Evolutionary conservation across 768 basidiomycete species (phyloP).

Genomic region (Omphalotus guepiniiformis): DNA sequence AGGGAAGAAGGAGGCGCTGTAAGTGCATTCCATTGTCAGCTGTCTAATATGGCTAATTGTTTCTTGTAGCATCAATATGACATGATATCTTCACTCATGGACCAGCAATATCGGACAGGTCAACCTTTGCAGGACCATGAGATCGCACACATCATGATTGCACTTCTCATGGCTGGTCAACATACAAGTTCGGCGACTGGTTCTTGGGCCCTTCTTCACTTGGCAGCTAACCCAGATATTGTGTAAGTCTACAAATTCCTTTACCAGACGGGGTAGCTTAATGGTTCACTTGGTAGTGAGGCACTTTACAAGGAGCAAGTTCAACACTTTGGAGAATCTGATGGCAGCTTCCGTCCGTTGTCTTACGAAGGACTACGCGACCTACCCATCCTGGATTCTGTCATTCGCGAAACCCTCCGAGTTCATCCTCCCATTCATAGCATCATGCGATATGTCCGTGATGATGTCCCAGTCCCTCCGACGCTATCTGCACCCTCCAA

Average conservation of each 20-base stretch:
- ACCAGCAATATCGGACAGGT: slow-evolving; percentile 83
- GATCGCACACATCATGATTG: slow-evolving; percentile 98
- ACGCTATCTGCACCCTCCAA: slow-evolving; percentile 60
- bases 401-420: slow-evolving; percentile 70
- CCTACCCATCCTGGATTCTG: slow-evolving; percentile 58
- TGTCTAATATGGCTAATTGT: neutral
- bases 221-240: slow-evolving; percentile 71
- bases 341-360: slow-evolving; percentile 56
- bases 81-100: slow-evolving; percentile 86
- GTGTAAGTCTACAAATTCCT: slow-evolving; percentile 46
- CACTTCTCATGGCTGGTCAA: slow-evolving; percentile 98
- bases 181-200: slow-evolving; percentile 94
- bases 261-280: slow-evolving; percentile 4
- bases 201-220: slow-evolving; percentile 86
- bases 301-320: slow-evolving; percentile 75
- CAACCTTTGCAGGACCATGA: slow-evolving; percentile 77
- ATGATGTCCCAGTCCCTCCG: slow-evolving; percentile 61
- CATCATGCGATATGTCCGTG: slow-evolving; percentile 66
- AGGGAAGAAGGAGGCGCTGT: slow-evolving; percentile 45
- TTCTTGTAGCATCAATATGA: slow-evolving; percentile 62
- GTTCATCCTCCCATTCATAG: slow-evolving; percentile 73
- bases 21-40: neutral
- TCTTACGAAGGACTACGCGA: slow-evolving; percentile 63
- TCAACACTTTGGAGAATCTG: slow-evolving; percentile 53
- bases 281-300: slow-evolving; percentile 49